Conservation (phyloP, 345 rosid genomes). For the Psidium guajava region DNA sequence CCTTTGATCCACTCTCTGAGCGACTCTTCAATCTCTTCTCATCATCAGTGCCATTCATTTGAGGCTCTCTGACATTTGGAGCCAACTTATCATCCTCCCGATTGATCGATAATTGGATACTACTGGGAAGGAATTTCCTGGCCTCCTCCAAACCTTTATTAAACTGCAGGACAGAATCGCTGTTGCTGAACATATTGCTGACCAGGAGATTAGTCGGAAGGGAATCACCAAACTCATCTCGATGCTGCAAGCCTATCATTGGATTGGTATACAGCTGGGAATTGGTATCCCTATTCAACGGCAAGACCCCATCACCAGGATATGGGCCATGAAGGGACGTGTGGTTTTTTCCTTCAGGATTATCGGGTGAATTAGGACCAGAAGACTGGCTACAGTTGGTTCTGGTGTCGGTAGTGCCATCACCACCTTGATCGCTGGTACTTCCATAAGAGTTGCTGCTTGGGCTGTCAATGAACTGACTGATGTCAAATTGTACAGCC, state of each 20-base stretch:
- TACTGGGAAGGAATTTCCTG: slow-evolving; percentile 26
- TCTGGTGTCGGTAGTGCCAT: not conserved
- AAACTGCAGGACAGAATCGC: slow-evolving; percentile 27
- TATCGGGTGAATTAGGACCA: not conserved
- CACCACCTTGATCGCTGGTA: slow-evolving; percentile 4
- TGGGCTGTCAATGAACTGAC: slow-evolving; percentile 13
- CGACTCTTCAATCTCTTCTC: slow-evolving; percentile 12
- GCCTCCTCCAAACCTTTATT: slow-evolving; percentile 36
- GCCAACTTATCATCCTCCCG: not conserved
- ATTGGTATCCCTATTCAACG: not conserved
- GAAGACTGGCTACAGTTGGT: not conserved
- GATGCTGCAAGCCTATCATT: not conserved
- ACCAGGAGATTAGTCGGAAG: slow-evolving; percentile 13
- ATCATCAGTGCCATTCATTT: slow-evolving; percentile 8
- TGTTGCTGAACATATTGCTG: slow-evolving; percentile 19
- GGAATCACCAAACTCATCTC: not conserved
- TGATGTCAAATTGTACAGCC: not conserved
- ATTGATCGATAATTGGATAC: slow-evolving; percentile 9
- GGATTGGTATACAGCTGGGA: not conserved
- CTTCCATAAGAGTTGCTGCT: slow-evolving; percentile 1
- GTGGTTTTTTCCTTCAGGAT: not conserved
- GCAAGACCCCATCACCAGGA: not conserved
- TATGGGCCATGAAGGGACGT: not conserved
- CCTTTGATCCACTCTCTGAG: slow-evolving; percentile 14
- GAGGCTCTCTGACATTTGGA: not conserved